Conservation (phyloP, 768 basidiomycete species). For the Mycena leptocephala region DNA sequence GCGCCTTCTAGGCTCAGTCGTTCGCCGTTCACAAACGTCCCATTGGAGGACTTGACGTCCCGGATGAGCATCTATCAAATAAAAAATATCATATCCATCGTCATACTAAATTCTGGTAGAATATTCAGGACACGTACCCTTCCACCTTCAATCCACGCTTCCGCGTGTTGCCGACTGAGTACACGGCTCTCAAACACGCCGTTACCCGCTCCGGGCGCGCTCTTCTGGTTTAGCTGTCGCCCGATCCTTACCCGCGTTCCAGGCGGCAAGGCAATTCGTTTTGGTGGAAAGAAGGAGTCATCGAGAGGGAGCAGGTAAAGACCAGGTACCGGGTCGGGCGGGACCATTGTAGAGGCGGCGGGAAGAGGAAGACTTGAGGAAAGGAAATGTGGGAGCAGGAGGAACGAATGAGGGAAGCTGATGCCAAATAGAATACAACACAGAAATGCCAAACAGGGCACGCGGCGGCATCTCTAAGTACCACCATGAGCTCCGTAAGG, state of each 20-base stretch:
- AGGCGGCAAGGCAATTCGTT: slow-evolving; percentile 67
- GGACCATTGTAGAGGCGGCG: background rate
- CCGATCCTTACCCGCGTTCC: slow-evolving; percentile 68
- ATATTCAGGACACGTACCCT: slow-evolving; percentile 11
- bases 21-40: slow-evolving; percentile 81
- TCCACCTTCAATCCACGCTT: slow-evolving; percentile 71
- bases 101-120: too few species aligned
- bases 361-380: too few species aligned
- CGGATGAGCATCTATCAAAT: slow-evolving; percentile 64
- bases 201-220: slow-evolving; percentile 58
- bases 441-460: background rate
- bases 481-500: too few species aligned
- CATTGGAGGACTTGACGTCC: slow-evolving; percentile 80
- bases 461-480: too few species aligned
- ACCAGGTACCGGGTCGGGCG: background rate
- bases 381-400: background rate
- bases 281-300: slow-evolving; percentile 73
- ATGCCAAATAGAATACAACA: background rate
- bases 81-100: background rate
- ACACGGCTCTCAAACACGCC: slow-evolving; percentile 50
- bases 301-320: slow-evolving; percentile 69
- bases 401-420: background rate
- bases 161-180: slow-evolving; percentile 75
- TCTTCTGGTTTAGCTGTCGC: slow-evolving; percentile 78
- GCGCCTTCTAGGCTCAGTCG: slow-evolving; percentile 73